Conservation (phyloP, 805 yeast genomes). For the Ogataea nonfermentans region DNA sequence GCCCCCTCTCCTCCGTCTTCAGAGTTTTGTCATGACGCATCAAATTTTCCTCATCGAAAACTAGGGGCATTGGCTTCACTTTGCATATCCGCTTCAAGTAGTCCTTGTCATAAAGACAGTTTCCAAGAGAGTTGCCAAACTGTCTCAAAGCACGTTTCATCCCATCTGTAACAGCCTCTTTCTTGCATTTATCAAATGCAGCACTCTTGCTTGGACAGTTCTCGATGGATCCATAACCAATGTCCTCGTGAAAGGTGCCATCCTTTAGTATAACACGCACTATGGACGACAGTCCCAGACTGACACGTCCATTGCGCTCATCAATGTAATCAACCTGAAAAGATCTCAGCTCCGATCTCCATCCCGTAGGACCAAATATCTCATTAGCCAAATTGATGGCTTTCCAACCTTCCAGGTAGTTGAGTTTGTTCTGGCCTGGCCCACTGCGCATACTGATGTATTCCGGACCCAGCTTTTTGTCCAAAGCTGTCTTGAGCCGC, state of each 20-base stretch:
- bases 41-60: constrained; percentile 32
- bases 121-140: constrained; percentile 79
- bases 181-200: constrained; percentile 78
- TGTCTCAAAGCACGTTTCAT: constrained; percentile 74
- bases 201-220: constrained; percentile 66
- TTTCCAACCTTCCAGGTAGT: constrained; percentile 82
- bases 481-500: constrained; percentile 31
- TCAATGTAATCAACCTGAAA: constrained; percentile 72
- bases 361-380: constrained; percentile 80
- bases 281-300: constrained; percentile 67
- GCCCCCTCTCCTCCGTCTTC: constrained; percentile 1
- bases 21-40: constrained; percentile 29
- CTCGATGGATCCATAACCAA: constrained; percentile 74
- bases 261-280: constrained; percentile 73
- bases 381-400: constrained; percentile 77
- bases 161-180: constrained; percentile 85
- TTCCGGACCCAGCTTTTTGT: constrained; percentile 65
- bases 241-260: constrained; percentile 78
- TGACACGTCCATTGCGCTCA: constrained; percentile 53
- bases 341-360: constrained; percentile 70
- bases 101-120: constrained; percentile 77
- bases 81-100: constrained; percentile 51
- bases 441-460: constrained; percentile 74
- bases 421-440: constrained; percentile 65
- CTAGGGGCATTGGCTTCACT: constrained; percentile 35